Evolutionary conservation across 1,284 basidiomycete species (phyloP), one percentile per base, ranked within the genome.

Genomic region (Trichosporon faecale): DNA sequence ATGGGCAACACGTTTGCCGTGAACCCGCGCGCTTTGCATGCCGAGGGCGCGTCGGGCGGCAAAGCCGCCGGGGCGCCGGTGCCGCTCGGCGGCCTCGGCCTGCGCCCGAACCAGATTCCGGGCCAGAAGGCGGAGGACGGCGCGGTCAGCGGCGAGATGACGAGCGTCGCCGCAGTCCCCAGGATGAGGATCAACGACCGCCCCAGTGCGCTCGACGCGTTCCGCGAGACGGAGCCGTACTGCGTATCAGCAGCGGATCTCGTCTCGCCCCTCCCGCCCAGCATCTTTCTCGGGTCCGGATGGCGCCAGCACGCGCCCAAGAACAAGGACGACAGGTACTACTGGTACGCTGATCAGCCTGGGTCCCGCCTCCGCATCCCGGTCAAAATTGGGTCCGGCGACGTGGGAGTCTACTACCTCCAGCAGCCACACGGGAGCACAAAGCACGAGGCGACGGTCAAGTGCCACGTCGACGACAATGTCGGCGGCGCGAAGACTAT

Each of bases 201-300:
- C 9, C 91, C 92, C 0, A 85, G 85, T 49, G 86, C 87, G 74
- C 74, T 86, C 77, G 66, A 86, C 2, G 82, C 86, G n/a, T 94
- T 91, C 81, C 88, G 92, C 77, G 95, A 97, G 82, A 88, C 95
- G 66, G 87, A 88, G 66, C 95, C 95, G 14, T 94, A 88, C 85
- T 98, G 95, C 82, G 93, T 92, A 0, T 91, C 90, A 21, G 95
- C 95, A 25, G 95, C 96, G 81, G 94, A 98, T 81, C 86, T 98
- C 57, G 92, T 97, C 80, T 96, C 96, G 84, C 95, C 95, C 2
- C 86, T 98, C 1, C 94, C 95, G 12, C 89, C 90, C 0, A 91
- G 91, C 27, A 85, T 95, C 73, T 97, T 98, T 84, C 91, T 90
- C 72, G 94, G 94, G 33, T 91, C 90, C 0, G 95, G 95, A 3